Conservation (phyloP, 306 rosid genomes). For the Cucumis melo region DNA sequence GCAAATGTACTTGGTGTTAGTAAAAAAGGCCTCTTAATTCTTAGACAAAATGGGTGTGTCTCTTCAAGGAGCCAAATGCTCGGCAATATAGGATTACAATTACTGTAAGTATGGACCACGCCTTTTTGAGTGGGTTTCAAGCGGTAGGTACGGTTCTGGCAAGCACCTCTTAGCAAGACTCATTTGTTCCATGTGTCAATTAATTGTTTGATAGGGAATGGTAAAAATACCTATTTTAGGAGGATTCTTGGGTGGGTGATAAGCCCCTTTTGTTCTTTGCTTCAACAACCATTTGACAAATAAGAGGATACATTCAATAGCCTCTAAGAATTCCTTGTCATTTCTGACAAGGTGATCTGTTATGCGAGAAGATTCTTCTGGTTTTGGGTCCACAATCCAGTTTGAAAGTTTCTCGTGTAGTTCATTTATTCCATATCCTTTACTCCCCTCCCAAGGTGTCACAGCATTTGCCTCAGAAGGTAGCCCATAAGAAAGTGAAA, state of each 20-base stretch:
- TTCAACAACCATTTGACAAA: neutral
- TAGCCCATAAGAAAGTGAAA: too few species aligned
- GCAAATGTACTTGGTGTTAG: neutral
- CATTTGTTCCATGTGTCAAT: neutral
- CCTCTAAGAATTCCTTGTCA: neutral
- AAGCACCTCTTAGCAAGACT: neutral
- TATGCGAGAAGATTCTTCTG: too few species aligned
- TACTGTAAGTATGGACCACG: neutral
- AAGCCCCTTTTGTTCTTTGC: neutral
- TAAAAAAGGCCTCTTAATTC: too few species aligned
- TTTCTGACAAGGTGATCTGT: too few species aligned
- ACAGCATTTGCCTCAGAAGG: too few species aligned
- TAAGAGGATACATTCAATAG: neutral
- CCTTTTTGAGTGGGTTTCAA: neutral
- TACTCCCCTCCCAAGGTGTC: too few species aligned
- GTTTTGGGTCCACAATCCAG: too few species aligned
- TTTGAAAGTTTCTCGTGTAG: too few species aligned
- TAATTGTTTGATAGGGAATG: neutral
- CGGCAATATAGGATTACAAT: too few species aligned
- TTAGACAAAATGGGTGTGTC: neutral
- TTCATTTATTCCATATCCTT: too few species aligned
- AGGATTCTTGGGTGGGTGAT: neutral
- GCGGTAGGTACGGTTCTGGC: neutral
- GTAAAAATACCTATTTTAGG: neutral
- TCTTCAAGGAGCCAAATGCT: neutral